phyloP scores from a whole-genome alignment of 352 stramenopile species.

The Globisporangium heterothallicum region DNA sequence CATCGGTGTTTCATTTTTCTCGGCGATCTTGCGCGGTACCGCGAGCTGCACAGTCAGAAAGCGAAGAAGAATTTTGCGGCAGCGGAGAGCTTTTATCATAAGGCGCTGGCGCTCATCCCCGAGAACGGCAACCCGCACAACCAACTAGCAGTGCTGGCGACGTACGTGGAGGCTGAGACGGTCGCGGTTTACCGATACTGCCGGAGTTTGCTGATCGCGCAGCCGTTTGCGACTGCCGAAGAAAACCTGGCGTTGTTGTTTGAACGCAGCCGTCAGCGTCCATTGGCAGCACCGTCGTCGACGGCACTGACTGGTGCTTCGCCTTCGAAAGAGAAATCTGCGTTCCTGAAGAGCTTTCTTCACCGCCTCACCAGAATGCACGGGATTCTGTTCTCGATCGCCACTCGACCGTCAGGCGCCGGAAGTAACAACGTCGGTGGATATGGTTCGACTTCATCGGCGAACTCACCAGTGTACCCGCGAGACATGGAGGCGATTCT shows the following conservation, averaged over 20 bases:
- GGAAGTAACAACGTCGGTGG: neutral
- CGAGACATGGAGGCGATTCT: constrained; percentile 65
- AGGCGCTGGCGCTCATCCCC: constrained; percentile 56
- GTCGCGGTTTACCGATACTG: constrained; percentile 90
- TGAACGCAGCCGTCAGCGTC: constrained; percentile 78
- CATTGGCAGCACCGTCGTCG: constrained; percentile 31
- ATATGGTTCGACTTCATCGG: constrained; percentile 6
- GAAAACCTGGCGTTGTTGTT: constrained; percentile 89
- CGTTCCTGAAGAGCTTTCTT: constrained; percentile 85
- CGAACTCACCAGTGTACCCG: constrained; percentile 30
- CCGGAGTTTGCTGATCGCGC: constrained; percentile 73
- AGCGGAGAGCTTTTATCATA: constrained; percentile 68
- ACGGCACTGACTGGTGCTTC: constrained; percentile 29
- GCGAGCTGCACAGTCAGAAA: constrained; percentile 78
- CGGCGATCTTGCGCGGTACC: constrained; percentile 74
- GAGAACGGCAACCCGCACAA: constrained; percentile 86
- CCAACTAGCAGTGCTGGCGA: constrained; percentile 78
- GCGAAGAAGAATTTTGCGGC: constrained; percentile 80
- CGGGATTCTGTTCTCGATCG: constrained; percentile 73
- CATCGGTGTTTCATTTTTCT: constrained; percentile 82
- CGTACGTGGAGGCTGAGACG: constrained; percentile 86
- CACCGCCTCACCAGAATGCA: constrained; percentile 83
- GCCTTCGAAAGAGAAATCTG: constrained; percentile 68
- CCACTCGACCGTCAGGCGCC: constrained; percentile 13
- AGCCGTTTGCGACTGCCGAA: constrained; percentile 84